Percentiles rank a stretch among this genome's conserved stretches.
phyloP scores from a whole-genome alignment of 2,329 filamentous ascomycete genomes.

The Coleophoma crateriformis region DNA sequence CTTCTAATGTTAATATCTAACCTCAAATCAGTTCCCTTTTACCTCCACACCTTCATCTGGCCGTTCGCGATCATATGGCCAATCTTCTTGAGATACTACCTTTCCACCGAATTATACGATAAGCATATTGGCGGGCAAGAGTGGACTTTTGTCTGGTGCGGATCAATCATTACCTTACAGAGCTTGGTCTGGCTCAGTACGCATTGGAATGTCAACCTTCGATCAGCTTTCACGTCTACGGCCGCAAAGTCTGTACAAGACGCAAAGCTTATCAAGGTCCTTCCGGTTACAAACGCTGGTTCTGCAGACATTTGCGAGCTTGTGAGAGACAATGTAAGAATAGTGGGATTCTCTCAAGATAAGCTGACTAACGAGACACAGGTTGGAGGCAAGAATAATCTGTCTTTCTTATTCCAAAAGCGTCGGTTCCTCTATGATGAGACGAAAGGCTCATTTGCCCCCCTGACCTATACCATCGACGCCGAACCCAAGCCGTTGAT shows the following conservation, averaged over 20 bases:
- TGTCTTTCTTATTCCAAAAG: constrained; percentile 97
- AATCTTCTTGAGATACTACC: constrained; percentile 81
- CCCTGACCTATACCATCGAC: constrained; percentile 80
- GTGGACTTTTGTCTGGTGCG: constrained; percentile 96
- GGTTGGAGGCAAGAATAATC: constrained; percentile 67
- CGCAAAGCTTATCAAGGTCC: constrained; percentile 85
- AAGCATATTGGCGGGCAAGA: constrained; percentile 89
- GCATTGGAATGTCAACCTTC: constrained; percentile 91
- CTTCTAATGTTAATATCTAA: constrained; percentile 6
- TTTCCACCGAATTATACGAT: constrained; percentile 78
- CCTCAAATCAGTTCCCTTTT: constrained; percentile 49
- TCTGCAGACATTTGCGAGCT: constrained; percentile 82
- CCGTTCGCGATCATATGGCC: constrained; percentile 92
- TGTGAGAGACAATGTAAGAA: constrained; percentile 61
- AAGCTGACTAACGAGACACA: constrained; percentile 25
- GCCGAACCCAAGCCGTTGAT: constrained; percentile 76
- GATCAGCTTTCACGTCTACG: constrained; percentile 74
- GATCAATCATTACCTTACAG: constrained; percentile 81
- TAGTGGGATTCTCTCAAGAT: not conserved
- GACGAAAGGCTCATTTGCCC: constrained; percentile 68
- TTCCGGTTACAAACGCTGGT: constrained; percentile 85
- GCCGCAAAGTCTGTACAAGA: constrained; percentile 64
- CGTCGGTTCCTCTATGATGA: constrained; percentile 84
- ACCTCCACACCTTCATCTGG: constrained; percentile 86
- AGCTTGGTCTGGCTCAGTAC: constrained; percentile 91